These are phyloP conservation scores for Leishmania lainsoni DNA, from an alignment of 208 protist genomes.

Conservation along the genomic window DNA sequence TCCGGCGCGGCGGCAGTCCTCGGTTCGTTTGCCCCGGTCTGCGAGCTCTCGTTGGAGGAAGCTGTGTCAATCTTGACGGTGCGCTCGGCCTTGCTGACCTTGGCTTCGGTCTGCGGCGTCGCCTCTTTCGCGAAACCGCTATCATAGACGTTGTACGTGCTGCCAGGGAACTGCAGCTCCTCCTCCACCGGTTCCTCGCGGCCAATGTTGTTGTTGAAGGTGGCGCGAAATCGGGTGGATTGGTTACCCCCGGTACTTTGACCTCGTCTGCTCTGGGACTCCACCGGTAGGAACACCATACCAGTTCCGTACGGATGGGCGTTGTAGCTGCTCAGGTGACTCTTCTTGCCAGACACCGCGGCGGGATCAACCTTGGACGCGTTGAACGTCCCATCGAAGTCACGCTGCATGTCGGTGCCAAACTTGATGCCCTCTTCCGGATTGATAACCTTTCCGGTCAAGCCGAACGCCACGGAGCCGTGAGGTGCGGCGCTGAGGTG, in stretches of 20 bases:
- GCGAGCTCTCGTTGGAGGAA: conserved; percentile 27
- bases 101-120: conserved; percentile 1
- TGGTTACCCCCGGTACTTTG: conserved; percentile 6
- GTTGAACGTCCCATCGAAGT: conserved; percentile 52
- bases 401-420: conserved; percentile 35
- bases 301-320: conserved; percentile 77
- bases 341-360: conserved; percentile 32
- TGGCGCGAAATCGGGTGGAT: conserved; percentile 32
- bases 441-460: conserved; percentile 66
- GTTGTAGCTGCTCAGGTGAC: conserved; percentile 54
- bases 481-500: conserved; percentile 46
- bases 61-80: conserved; percentile 21
- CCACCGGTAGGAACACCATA: conserved; percentile 67
- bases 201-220: conserved; percentile 70
- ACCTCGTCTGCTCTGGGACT: conserved; percentile 16
- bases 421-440: conserved; percentile 54
- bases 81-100: conserved; percentile 13
- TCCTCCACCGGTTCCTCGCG: conserved; percentile 41
- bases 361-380: conserved; percentile 26
- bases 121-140: background rate
- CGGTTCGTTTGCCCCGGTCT: conserved; percentile 20
- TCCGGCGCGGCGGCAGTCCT: conserved; percentile 6
- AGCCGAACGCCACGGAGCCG: conserved; percentile 48
- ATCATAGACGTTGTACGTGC: conserved; percentile 82
- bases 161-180: conserved; percentile 75